Evolutionary conservation across 2,329 filamentous ascomycete species (phyloP).

Genomic region (Didymosphaeria variabile): DNA sequence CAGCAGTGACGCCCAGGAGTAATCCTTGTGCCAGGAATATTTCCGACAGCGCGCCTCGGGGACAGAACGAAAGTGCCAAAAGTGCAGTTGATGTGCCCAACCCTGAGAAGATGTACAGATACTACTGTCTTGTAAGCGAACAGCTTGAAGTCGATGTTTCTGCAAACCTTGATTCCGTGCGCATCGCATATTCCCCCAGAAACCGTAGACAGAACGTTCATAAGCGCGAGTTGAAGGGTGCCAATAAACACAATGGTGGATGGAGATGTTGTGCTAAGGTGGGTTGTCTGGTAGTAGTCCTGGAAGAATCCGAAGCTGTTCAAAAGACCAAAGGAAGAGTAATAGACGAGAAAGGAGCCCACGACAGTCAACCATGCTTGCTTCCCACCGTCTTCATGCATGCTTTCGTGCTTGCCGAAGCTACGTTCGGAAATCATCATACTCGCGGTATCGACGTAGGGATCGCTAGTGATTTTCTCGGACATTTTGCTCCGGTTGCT

Average conservation of each 20-base stretch:
- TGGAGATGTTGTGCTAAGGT: constrained; percentile 41
- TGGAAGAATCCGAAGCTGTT: constrained; percentile 57
- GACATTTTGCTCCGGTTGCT: neutral
- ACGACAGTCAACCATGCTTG: constrained; percentile 46
- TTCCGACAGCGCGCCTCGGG: constrained; percentile 47
- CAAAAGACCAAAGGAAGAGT: constrained; percentile 52
- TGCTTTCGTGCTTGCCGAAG: neutral
- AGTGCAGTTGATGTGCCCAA: constrained; percentile 31
- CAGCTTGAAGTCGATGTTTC: constrained; percentile 14
- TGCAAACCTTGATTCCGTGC: constrained; percentile 63
- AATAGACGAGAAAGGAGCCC: constrained; percentile 50
- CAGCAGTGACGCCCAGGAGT: constrained; percentile 55
- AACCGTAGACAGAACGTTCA: constrained; percentile 65
- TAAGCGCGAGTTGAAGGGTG: constrained; percentile 53
- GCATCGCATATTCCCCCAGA: constrained; percentile 70
- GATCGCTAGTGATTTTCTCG: neutral
- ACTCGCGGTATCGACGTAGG: neutral
- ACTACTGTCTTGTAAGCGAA: constrained; percentile 45
- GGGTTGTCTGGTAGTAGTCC: constrained; percentile 53
- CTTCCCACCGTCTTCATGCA: neutral
- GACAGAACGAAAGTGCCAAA: constrained; percentile 35
- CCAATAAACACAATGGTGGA: constrained; percentile 56
- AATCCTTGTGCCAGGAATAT: constrained; percentile 57
- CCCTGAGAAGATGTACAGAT: constrained; percentile 37
- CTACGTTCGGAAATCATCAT: neutral